Evolutionary conservation across 83 land plant genomes (phyloP), one percentile per base, ranked within the genome.

Genomic region (Picea mariana): DNA sequence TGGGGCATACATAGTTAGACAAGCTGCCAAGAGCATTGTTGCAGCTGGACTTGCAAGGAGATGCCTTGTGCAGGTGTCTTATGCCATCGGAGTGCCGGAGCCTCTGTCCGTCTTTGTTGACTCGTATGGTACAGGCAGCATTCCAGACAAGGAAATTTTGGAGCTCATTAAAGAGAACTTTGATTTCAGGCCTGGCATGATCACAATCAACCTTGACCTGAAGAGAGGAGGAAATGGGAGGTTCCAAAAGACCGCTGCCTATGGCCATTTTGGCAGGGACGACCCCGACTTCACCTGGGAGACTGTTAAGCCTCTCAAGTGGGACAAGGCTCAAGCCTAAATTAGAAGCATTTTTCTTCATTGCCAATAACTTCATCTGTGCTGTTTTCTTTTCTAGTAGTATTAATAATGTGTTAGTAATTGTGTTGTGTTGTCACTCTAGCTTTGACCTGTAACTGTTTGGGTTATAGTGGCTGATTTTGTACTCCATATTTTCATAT

Each of bases 251-350:
- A 91, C 93, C 4, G 93, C 93, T 27, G 88, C 93, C 44, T 91
- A 88, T 83, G 93, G 91, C 47, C 93, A 91, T 69, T 91, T 89
- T 77, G 93, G 93, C n/a, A 83, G 91, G 72, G 93, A 88, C 17
- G 93, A 91, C 68, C 89, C 93, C 15, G 93, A 91, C 55, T 91
- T 91, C 89, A 91, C 90, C 13, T 91, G 93, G 93, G 91, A 91
- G 80, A 79, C 64, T 49, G 86, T 88, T 17, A 88, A 91, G 89
- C 85, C 67, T 66, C 90, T 90, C 77, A 85, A 87, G 83, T 83
- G 80, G 86, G 91, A 65, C 0, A 20, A 65, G 67, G 23, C 23
- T 20, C 55, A 52, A 52, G 55, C 55, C 55, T 52, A 52, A 9
- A 52, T 1, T 52, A 52, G 55, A 1, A 52, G 55, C 12, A 52